These are phyloP conservation scores for Agaricales sp. DNA, from an alignment of 1,284 basidiomycete genomes.

Conservation along the genomic window DNA sequence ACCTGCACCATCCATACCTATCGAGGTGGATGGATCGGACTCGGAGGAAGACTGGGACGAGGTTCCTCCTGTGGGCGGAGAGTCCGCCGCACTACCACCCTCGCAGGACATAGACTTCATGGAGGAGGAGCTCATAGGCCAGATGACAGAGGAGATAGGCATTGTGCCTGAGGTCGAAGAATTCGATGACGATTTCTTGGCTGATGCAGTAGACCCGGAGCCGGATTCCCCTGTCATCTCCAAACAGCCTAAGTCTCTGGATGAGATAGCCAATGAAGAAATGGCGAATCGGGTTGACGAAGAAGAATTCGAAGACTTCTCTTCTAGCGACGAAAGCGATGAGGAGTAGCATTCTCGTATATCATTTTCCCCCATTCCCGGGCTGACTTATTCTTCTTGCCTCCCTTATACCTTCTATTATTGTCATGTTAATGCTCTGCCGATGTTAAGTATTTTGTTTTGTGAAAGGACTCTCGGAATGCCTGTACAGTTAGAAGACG, in stretches of 20 bases:
- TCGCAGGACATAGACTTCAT: slow-evolving; percentile 22
- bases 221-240: background rate
- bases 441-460: no score
- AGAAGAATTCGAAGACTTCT: slow-evolving; percentile 17
- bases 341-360: slow-evolving; percentile 33
- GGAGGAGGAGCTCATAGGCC: slow-evolving; percentile 11
- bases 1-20: slow-evolving; percentile 13
- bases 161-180: slow-evolving; percentile 3
- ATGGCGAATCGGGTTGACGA: slow-evolving; percentile 4
- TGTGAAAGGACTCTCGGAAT: no score
- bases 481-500: no score
- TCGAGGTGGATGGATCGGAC: slow-evolving; percentile 36
- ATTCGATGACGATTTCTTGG: slow-evolving; percentile 26
- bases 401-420: background rate
- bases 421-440: no score
- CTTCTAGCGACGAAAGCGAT: slow-evolving; percentile 60
- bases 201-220: slow-evolving; percentile 8
- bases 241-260: background rate
- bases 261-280: background rate
- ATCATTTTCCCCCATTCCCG: slow-evolving; percentile 3
- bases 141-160: slow-evolving; percentile 8
- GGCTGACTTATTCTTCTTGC: background rate
- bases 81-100: slow-evolving; percentile 10
- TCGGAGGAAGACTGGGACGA: slow-evolving; percentile 47
- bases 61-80: slow-evolving; percentile 18